Percentiles rank a stretch among this genome's conserved stretches.
Conservation (phyloP, 2,329 filamentous ascomycete genomes). For the Colletotrichum sidae region DNA sequence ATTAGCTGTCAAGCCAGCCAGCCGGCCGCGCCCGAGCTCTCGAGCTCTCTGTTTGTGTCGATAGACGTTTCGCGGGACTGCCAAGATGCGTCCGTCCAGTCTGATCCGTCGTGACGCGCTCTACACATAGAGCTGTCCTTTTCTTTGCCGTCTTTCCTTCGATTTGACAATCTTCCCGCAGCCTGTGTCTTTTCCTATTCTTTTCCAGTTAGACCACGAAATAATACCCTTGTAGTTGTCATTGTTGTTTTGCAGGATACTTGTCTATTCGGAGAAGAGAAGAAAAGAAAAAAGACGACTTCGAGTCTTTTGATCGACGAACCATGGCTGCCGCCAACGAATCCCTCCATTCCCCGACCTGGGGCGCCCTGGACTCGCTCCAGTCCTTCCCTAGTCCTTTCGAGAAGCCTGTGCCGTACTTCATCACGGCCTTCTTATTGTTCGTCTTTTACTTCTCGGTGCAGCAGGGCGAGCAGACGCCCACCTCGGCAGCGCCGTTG, state of each 20-base stretch:
- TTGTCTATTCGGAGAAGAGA: neutral
- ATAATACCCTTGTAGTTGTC: too few relatives aligned
- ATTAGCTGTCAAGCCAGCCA: constrained; percentile 27
- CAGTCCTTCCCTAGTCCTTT: constrained; percentile 31
- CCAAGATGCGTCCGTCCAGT: constrained; percentile 33
- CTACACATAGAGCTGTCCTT: constrained; percentile 30
- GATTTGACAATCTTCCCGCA: neutral
- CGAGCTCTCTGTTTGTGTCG: constrained; percentile 26
- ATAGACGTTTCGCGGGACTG: constrained; percentile 25
- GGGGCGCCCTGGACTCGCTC: constrained; percentile 29
- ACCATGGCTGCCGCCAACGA: constrained; percentile 35
- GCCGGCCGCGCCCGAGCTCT: constrained; percentile 26
- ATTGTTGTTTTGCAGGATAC: neutral
- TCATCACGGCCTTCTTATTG: constrained; percentile 27
- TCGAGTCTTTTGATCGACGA: constrained; percentile 4
- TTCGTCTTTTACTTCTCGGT: constrained; percentile 34
- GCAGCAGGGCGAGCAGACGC: constrained; percentile 22
- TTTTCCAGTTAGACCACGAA: constrained; percentile 4
- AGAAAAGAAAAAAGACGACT: too few relatives aligned
- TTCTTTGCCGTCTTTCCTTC: constrained; percentile 28
- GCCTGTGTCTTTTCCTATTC: neutral
- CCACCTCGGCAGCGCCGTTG: constrained; percentile 11
- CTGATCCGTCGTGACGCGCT: constrained; percentile 19
- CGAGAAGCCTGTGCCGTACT: constrained; percentile 33
- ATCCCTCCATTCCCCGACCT: constrained; percentile 25